A percentile compares a stretch with the other conserved stretches of the same genome.
These are phyloP conservation scores for Metschnikowia lunata DNA, from an alignment of 805 yeast genomes.

Conservation along the genomic window DNA sequence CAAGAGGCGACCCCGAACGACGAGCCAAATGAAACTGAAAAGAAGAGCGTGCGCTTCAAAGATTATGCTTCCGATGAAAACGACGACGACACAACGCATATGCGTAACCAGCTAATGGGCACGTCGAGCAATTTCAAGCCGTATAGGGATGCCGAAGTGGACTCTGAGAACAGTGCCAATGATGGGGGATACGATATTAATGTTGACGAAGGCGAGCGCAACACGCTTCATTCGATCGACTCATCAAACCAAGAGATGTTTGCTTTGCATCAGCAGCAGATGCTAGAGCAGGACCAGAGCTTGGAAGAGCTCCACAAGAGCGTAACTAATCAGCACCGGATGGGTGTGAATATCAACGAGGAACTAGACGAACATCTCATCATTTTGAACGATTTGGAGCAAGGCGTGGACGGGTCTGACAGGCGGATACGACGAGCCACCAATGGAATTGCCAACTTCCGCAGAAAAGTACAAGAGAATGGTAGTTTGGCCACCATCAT, in stretches of 20 bases:
- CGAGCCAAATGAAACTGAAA: conserved; percentile 10
- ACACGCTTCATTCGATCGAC: conserved; percentile 23
- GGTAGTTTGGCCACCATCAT: conserved; percentile 42
- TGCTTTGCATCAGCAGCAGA: conserved; percentile 40
- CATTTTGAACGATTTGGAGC: conserved; percentile 37
- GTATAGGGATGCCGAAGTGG: conserved; percentile 24
- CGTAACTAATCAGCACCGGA: conserved; percentile 33
- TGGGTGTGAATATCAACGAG: conserved; percentile 36
- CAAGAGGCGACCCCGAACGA: conserved; percentile 2
- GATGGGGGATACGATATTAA: conserved; percentile 8
- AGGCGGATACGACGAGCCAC: conserved; percentile 30
- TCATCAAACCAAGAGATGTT: conserved; percentile 36
- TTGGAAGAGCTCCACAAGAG: conserved; percentile 33
- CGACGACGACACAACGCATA: conserved; percentile 18
- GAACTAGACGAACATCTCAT: conserved; percentile 42
- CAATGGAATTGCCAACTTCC: conserved; percentile 27
- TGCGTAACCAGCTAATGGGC: conserved; percentile 34
- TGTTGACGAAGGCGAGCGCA: conserved; percentile 12
- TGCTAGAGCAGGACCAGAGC: conserved; percentile 35
- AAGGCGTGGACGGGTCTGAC: conserved; percentile 36
- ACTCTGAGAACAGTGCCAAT: conserved; percentile 8
- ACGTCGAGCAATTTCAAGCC: conserved; percentile 29
- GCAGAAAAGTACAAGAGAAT: conserved; percentile 34
- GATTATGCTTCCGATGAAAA: conserved; percentile 24
- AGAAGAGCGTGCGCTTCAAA: conserved; percentile 35